Evolutionary conservation across 345 rosid species (phyloP).

Genomic region (Arabis alpina): DNA sequence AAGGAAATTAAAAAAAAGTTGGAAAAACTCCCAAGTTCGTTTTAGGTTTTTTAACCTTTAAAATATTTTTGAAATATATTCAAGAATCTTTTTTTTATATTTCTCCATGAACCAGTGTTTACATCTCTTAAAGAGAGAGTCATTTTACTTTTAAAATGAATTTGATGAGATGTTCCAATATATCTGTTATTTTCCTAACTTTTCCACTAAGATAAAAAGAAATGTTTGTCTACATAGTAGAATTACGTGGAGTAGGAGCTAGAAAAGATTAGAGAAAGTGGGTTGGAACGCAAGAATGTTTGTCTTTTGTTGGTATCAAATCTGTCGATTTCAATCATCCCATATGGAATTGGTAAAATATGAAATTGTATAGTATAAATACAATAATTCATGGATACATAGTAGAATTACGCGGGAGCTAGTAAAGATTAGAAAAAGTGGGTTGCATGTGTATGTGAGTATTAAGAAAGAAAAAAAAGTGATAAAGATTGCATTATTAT

Average conservation of each 20-base stretch:
- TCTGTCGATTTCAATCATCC: background rate
- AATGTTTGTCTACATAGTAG: no score
- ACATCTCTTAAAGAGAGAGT: background rate
- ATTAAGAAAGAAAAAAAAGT: slow-evolving; percentile 37
- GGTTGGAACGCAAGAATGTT: background rate
- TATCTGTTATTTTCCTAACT: background rate
- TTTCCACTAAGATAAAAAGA: background rate
- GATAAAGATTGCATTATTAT: slow-evolving; percentile 36
- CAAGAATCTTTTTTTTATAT: background rate
- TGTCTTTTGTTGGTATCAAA: background rate
- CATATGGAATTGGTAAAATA: background rate
- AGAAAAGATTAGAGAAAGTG: no score
- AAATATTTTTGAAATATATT: background rate
- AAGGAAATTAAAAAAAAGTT: background rate
- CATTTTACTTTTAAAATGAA: background rate
- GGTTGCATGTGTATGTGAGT: slow-evolving; percentile 40
- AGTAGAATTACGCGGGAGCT: slow-evolving; percentile 26
- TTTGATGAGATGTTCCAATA: no score
- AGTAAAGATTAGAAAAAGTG: slow-evolving; percentile 30
- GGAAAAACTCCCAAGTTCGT: background rate
- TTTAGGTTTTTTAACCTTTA: background rate
- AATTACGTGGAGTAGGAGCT: no score
- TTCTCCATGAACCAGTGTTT: slow-evolving; percentile 7
- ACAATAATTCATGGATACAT: background rate
- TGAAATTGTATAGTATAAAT: background rate